Conservation (phyloP, 225 moss, liverwort and hornwort genomes). For the Neckera pumila region DNA sequence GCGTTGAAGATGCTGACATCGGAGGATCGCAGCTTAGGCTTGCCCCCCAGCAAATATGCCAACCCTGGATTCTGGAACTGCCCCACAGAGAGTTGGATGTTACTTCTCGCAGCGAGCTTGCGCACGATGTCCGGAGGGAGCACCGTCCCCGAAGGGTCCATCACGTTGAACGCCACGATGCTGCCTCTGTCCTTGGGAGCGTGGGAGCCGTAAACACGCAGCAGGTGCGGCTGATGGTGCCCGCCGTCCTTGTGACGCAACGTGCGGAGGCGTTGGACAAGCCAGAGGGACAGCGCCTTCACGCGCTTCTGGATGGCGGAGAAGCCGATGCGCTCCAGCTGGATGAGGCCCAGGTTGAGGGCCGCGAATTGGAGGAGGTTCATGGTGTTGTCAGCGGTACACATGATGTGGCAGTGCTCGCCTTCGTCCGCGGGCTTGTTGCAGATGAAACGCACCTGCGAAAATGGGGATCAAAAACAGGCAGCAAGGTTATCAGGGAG, state of each 20-base stretch:
- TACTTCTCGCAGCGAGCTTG: constrained; percentile 54
- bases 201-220: constrained; percentile 55
- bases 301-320: constrained; percentile 66
- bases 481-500: background rate
- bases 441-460: background rate
- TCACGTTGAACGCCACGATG: constrained; percentile 58
- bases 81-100: constrained; percentile 56
- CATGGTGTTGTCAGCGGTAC: constrained; percentile 44
- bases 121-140: constrained; percentile 45
- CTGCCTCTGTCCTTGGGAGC: constrained; percentile 43
- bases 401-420: constrained; percentile 48
- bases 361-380: constrained; percentile 65
- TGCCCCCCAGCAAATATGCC: constrained; percentile 19
- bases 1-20: constrained; percentile 38
- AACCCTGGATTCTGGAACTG: constrained; percentile 53
- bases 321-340: constrained; percentile 55
- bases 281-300: constrained; percentile 44
- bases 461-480: background rate
- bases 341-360: constrained; percentile 46
- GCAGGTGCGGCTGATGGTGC: constrained; percentile 8
- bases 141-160: constrained; percentile 51
- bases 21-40: background rate
- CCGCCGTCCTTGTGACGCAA: constrained; percentile 44
- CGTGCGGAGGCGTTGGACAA: constrained; percentile 32
- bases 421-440: constrained; percentile 22